phyloP scores from a whole-genome alignment of 2,329 filamentous ascomycete genomes.

The Beauveria varroae region DNA sequence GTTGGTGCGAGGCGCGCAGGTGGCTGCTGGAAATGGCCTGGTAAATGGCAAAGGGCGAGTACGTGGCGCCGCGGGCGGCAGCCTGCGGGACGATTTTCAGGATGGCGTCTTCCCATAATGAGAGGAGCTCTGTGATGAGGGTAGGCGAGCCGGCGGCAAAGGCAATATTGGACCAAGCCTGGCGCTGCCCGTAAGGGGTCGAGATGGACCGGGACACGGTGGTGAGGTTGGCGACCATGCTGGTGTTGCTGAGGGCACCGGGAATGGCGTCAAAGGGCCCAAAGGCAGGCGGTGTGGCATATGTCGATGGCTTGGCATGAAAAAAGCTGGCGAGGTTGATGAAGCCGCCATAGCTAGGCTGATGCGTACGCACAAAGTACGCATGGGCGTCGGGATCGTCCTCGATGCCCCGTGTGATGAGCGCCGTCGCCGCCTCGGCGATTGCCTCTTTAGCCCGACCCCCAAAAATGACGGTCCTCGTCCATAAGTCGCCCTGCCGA shows the following conservation, averaged over 20 bases:
- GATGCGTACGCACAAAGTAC: conserved; percentile 16
- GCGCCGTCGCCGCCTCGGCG: conserved; percentile 12
- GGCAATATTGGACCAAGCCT: conserved; percentile 24
- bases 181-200: conserved; percentile 18
- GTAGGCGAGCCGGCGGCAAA: conserved; percentile 17
- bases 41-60: conserved; percentile 21
- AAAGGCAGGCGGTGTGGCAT: conserved; percentile 18
- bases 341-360: conserved; percentile 5
- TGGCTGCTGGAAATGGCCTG: conserved; percentile 33
- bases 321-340: conserved; percentile 14
- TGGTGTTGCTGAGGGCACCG: conserved; percentile 16
- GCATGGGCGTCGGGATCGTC: conserved; percentile 17
- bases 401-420: conserved; percentile 14
- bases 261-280: conserved; percentile 17
- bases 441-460: conserved; percentile 13
- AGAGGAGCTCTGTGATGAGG: conserved; percentile 21
- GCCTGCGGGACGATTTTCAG: conserved; percentile 8
- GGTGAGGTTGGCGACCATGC: conserved; percentile 19
- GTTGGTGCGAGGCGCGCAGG: conserved; percentile 23
- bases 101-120: conserved; percentile 18
- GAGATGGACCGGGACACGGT: conserved; percentile 18
- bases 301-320: conserved; percentile 11
- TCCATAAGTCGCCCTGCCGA: conserved; percentile 23
- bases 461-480: conserved; percentile 15
- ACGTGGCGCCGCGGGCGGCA: conserved; percentile 11